phyloP scores from a whole-genome alignment of 2,329 filamentous ascomycete genomes.

The Neodidymelliopsis sp. region DNA sequence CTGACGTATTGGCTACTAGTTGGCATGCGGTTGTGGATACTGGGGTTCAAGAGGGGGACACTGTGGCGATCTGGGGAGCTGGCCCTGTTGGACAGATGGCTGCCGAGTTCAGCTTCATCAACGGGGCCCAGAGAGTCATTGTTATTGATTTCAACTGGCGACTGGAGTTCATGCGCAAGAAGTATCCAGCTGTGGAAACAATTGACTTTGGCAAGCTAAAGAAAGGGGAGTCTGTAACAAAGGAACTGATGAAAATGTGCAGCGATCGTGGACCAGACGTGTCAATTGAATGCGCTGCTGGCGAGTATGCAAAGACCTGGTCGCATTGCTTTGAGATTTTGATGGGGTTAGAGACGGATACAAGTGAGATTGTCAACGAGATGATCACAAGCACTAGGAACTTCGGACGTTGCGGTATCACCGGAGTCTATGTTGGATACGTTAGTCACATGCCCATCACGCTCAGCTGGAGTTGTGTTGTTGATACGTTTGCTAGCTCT shows the following conservation, averaged over 20 bases:
- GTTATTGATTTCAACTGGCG: slow-evolving; percentile 79
- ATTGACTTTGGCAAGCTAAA: slow-evolving; percentile 74
- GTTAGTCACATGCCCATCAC: no score
- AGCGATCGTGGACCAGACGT: slow-evolving; percentile 75
- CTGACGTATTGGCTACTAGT: slow-evolving; percentile 80
- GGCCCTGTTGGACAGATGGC: slow-evolving; percentile 86
- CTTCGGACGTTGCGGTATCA: slow-evolving; percentile 78
- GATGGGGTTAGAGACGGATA: slow-evolving; percentile 81
- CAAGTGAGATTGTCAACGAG: slow-evolving; percentile 80
- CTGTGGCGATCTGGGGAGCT: slow-evolving; percentile 86
- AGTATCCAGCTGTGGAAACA: slow-evolving; percentile 70
- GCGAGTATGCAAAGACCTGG: slow-evolving; percentile 70
- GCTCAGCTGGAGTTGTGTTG: no score
- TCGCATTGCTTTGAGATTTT: slow-evolving; percentile 66
- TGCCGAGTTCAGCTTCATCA: slow-evolving; percentile 70
- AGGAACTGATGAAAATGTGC: slow-evolving; percentile 75
- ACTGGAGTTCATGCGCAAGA: slow-evolving; percentile 71
- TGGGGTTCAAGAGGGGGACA: slow-evolving; percentile 76
- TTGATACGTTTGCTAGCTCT: no score
- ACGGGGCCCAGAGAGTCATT: slow-evolving; percentile 78
- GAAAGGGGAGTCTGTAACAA: slow-evolving; percentile 70
- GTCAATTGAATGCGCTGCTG: slow-evolving; percentile 71
- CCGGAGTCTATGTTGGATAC: slow-evolving; percentile 71
- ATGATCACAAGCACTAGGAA: slow-evolving; percentile 78
- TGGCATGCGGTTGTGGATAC: slow-evolving; percentile 88